These are phyloP conservation scores for Pisolithus albus DNA, from an alignment of 768 basidiomycete species.

Conservation along the genomic window DNA sequence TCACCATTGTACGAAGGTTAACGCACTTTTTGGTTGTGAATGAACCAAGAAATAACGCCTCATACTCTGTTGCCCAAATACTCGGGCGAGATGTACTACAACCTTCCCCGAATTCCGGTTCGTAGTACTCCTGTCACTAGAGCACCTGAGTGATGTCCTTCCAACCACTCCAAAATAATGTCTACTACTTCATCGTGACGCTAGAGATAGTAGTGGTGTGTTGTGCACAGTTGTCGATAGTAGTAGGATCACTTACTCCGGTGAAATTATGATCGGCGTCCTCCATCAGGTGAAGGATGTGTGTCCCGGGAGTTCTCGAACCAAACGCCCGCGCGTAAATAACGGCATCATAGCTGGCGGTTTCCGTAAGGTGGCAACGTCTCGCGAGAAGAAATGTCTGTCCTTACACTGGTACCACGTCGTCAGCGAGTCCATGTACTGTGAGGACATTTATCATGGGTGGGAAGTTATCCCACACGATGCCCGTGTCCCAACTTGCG, in stretches of 20 bases:
- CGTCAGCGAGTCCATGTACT: slow-evolving; percentile 68
- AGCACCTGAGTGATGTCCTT: slow-evolving; percentile 35
- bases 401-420: slow-evolving; percentile 62
- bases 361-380: background rate
- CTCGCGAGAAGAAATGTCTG: background rate
- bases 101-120: slow-evolving; percentile 45
- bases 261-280: slow-evolving; percentile 76
- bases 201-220: slow-evolving; percentile 20
- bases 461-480: slow-evolving; percentile 68
- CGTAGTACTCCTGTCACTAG: slow-evolving; percentile 61
- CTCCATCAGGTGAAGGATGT: slow-evolving; percentile 64
- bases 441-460: slow-evolving; percentile 58
- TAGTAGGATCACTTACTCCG: slow-evolving; percentile 32
- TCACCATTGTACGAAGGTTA: no score
- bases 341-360: slow-evolving; percentile 57
- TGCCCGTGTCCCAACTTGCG: slow-evolving; percentile 55
- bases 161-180: slow-evolving; percentile 65
- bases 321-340: slow-evolving; percentile 62
- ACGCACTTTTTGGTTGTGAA: no score
- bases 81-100: slow-evolving; percentile 24
- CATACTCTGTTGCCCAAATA: background rate
- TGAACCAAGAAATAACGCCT: no score
- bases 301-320: slow-evolving; percentile 55
- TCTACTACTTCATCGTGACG: slow-evolving; percentile 63
- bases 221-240: background rate